These are phyloP conservation scores for Elaeagnus macrophylla DNA, from an alignment of 306 rosid genomes.

Conservation along the genomic window DNA sequence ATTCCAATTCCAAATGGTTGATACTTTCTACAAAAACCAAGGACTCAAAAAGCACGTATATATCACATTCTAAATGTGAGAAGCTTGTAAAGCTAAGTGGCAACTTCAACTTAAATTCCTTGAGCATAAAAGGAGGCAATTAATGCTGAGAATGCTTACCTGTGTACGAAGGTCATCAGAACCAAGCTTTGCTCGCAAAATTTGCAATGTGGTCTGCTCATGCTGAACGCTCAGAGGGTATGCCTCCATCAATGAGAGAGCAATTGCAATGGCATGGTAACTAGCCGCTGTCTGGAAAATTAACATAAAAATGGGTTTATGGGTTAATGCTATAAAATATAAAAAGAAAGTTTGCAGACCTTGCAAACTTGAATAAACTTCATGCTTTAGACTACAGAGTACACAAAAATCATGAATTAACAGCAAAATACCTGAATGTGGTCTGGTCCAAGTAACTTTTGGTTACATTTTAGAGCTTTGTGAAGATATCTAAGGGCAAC, in stretches of 20 bases:
- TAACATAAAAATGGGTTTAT: slow-evolving; percentile 16
- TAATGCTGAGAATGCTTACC: slow-evolving; percentile 26
- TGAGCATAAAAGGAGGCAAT: neutral
- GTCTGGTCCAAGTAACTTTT: slow-evolving; percentile 84
- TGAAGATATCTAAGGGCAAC: slow-evolving; percentile 97
- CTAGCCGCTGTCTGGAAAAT: slow-evolving; percentile 92
- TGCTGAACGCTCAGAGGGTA: slow-evolving; percentile 96
- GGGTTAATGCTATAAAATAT: neutral
- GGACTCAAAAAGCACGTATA: neutral
- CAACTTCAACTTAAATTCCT: neutral
- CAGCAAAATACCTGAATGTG: slow-evolving; percentile 76
- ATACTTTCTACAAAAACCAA: neutral
- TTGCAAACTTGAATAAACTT: neutral
- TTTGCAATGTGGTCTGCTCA: slow-evolving; percentile 94
- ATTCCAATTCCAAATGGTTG: neutral
- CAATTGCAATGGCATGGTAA: slow-evolving; percentile 96
- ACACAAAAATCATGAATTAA: neutral
- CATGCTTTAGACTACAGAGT: no score
- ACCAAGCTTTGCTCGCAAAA: slow-evolving; percentile 90
- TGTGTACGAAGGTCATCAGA: slow-evolving; percentile 95
- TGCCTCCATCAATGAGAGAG: slow-evolving; percentile 99
- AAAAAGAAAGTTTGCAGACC: neutral
- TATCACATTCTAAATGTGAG: neutral
- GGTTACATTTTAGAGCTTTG: slow-evolving; percentile 96
- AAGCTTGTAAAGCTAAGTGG: neutral